These are phyloP conservation scores for Dactylonectria estremocensis DNA, from an alignment of 2,329 filamentous ascomycete species.

Conservation along the genomic window DNA sequence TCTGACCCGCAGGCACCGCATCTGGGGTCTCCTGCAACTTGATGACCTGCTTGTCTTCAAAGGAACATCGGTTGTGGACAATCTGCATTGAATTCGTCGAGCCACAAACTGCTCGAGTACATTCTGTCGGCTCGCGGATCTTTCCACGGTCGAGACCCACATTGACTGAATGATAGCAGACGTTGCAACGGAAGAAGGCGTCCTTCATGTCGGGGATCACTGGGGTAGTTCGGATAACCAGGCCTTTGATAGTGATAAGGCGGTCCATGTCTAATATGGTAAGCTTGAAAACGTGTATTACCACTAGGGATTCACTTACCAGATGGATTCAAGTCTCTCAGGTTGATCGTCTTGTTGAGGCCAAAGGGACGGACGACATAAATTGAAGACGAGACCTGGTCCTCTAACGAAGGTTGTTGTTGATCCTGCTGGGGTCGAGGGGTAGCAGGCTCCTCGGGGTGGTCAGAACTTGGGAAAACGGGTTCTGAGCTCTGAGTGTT, in stretches of 20 bases:
- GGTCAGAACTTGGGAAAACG: conserved; percentile 85
- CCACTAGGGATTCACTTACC: conserved; percentile 60
- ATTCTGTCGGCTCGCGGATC: conserved; percentile 94
- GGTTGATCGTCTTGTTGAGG: conserved; percentile 87
- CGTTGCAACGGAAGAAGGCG: conserved; percentile 95
- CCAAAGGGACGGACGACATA: conserved; percentile 94
- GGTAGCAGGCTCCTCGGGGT: conserved; percentile 64
- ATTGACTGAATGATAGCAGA: conserved; percentile 91
- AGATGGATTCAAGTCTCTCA: conserved; percentile 93
- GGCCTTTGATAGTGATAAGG: conserved; percentile 92
- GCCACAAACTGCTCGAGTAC: conserved; percentile 85
- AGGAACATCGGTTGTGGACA: conserved; percentile 93
- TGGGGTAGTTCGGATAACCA: conserved; percentile 95
- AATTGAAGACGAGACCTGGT: conserved; percentile 83
- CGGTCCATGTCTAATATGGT: conserved; percentile 87
- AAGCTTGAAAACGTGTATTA: conserved; percentile 18
- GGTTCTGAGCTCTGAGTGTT: conserved; percentile 79
- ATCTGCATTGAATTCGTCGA: conserved; percentile 98
- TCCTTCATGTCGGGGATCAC: conserved; percentile 99
- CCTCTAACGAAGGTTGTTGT: conserved; percentile 75
- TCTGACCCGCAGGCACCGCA: conserved; percentile 94
- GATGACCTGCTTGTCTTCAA: conserved; percentile 98
- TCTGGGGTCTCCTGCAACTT: conserved; percentile 98
- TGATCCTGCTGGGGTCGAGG: conserved; percentile 59
- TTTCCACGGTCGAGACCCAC: conserved; percentile 96